A percentile compares a stretch with the other conserved stretches of the same genome.
Conservation (phyloP, 2,329 filamentous ascomycete genomes). For the Penicillium freii region DNA sequence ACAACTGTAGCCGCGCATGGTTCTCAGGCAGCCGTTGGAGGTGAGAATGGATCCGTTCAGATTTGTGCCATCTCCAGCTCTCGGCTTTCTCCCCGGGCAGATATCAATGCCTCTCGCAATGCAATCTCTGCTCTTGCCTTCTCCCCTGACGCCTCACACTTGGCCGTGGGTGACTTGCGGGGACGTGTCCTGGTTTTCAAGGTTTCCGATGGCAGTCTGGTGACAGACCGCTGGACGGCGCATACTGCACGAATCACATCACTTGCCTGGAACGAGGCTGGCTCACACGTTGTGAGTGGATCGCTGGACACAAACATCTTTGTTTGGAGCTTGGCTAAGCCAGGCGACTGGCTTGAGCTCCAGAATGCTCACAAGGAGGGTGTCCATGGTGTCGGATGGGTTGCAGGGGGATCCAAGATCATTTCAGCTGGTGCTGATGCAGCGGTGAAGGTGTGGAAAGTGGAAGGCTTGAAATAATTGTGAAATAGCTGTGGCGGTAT, state of each 20-base stretch:
- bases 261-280: slow-evolving; percentile 74
- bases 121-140: slow-evolving; percentile 79
- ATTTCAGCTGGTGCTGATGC: slow-evolving; percentile 84
- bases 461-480: slow-evolving; percentile 51
- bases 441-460: slow-evolving; percentile 83
- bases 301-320: slow-evolving; percentile 88
- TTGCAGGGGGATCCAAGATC: slow-evolving; percentile 63
- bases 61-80: slow-evolving; percentile 66
- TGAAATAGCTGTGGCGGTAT: background rate
- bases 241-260: slow-evolving; percentile 67
- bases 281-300: slow-evolving; percentile 77
- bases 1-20: slow-evolving; percentile 70
- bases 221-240: slow-evolving; percentile 75
- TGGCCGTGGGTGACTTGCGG: slow-evolving; percentile 78
- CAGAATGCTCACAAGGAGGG: slow-evolving; percentile 94
- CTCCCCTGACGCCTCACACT: slow-evolving; percentile 69
- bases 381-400: slow-evolving; percentile 83
- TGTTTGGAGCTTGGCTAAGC: slow-evolving; percentile 82
- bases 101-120: slow-evolving; percentile 67
- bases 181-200: slow-evolving; percentile 87
- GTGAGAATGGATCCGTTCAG: slow-evolving; percentile 69
- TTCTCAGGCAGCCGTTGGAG: slow-evolving; percentile 70
- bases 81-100: slow-evolving; percentile 52
- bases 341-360: slow-evolving; percentile 79
- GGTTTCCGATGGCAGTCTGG: slow-evolving; percentile 64